Percentiles rank a stretch among this genome's conserved stretches.
These are phyloP conservation scores for Hirschfeldia incana DNA, from an alignment of 345 rosid genomes.

Conservation along the genomic window DNA sequence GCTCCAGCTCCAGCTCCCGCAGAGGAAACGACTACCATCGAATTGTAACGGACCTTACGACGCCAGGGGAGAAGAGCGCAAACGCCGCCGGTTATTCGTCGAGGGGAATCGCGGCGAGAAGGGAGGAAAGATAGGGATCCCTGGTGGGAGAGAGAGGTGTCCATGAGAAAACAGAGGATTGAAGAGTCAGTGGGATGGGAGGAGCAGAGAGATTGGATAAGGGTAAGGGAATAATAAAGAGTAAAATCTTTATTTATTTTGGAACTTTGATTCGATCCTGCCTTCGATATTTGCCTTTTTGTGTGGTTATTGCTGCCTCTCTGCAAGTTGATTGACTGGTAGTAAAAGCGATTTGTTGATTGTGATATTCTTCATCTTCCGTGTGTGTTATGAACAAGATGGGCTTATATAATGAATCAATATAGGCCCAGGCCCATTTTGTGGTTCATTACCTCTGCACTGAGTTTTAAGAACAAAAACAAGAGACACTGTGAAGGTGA, in stretches of 20 bases:
- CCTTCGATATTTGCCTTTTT: not conserved
- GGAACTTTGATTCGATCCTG: not conserved
- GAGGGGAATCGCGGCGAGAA: not conserved
- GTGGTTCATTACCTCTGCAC: not conserved
- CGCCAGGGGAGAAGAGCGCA: not conserved
- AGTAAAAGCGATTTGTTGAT: not conserved
- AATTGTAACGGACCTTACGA: constrained; percentile 23
- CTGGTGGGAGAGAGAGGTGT: constrained; percentile 46
- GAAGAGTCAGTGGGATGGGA: constrained; percentile 20
- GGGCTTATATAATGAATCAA: not conserved
- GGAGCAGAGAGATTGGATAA: constrained; percentile 21
- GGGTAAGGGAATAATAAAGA: not conserved
- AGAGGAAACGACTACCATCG: constrained; percentile 34
- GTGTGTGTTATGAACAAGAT: not conserved
- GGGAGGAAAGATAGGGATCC: constrained; percentile 34
- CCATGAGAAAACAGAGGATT: constrained; percentile 38
- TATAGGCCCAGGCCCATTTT: constrained; percentile 6
- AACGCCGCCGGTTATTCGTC: not conserved
- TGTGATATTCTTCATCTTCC: not conserved
- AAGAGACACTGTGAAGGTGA: not conserved
- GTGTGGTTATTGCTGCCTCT: constrained; percentile 12
- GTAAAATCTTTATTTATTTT: not conserved
- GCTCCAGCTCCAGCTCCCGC: constrained; percentile 46
- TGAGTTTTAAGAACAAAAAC: not conserved
- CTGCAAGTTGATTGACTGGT: not conserved